Evolutionary conservation across 306 rosid species (phyloP), one percentile per base, ranked within the genome.

Genomic region (Vicia villosa): DNA sequence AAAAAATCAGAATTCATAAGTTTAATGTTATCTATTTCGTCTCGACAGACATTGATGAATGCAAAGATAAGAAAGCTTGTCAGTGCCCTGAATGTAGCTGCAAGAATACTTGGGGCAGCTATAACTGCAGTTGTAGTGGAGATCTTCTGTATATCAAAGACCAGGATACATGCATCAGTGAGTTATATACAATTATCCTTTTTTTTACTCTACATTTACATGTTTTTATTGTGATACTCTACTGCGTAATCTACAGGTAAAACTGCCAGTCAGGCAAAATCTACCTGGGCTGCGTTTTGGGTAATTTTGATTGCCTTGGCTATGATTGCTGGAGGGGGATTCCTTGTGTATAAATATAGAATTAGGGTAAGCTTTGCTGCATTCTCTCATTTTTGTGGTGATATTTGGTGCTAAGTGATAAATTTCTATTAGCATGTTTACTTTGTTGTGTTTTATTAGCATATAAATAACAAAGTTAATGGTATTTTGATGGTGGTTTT

Each of bases 121-220:
- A 92, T 47, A 82, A 89, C 11, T 92, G 96, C 83, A 81, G 77
- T 56, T 89, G 98, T 69, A 79, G 82, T 74, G 92, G 88, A 37
- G 88, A 85, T 77, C 94, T 92, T 45, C 80, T 92, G 78, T 92
- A 92, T 69, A 89, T 92, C 37, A 82, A 83, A 79, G 95, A 89
- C 80, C 95, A 89, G 6, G 96, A 92, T 83, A 74, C 96, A 74
- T 89, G 98, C 83, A 92, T 92, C 77, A 88, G 98, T 92, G 83
- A 87, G 95, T 85, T 69, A 41, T 50, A 68, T 66, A 69, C 68
- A 26, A 68, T 19, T 6, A n/a, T 50, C 59, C 10, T 70, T 66
- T 74, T n/a, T 66, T 26, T 36, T 9, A 54, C 58, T 40, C 40
- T 20, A 3, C 71, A n/a, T 71, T 15, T 32, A 57, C 57, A 17